Percentiles rank a stretch among this genome's conserved stretches.
Conservation (phyloP, 345 rosid species). For the Populus davidiana region DNA sequence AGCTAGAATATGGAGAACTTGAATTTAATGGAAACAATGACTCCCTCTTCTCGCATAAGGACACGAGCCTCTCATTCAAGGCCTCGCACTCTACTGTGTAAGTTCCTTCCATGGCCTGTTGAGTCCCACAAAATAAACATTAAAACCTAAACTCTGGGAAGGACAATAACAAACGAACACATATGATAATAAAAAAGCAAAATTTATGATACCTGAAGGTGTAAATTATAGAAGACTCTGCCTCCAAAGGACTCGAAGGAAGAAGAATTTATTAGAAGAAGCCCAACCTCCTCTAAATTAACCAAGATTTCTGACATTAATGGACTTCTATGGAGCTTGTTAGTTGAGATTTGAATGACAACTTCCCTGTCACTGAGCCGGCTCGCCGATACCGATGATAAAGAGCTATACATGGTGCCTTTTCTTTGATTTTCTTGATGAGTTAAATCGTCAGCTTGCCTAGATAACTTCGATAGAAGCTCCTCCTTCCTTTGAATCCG, state of each 20-base stretch:
- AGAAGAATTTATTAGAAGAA: conserved; percentile 44
- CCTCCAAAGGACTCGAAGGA: conserved; percentile 51
- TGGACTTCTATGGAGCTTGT: conserved; percentile 5
- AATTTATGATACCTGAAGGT: conserved; percentile 43
- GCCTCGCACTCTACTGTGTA: conserved; percentile 18
- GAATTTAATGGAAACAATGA: neutral
- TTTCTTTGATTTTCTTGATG: conserved; percentile 25
- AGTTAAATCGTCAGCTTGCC: conserved; percentile 8
- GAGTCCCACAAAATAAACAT: neutral
- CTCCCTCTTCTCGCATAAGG: conserved; percentile 28
- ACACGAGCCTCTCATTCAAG: conserved; percentile 34
- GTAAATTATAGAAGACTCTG: conserved; percentile 49
- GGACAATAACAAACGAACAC: neutral
- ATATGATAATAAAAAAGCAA: neutral
- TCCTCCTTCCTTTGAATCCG: conserved; percentile 42
- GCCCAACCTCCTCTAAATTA: conserved; percentile 42
- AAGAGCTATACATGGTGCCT: neutral
- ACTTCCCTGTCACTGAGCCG: conserved; percentile 48
- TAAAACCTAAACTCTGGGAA: neutral
- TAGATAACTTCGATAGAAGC: conserved; percentile 34
- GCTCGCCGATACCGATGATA: conserved; percentile 29
- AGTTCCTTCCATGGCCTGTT: conserved; percentile 18
- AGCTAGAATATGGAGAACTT: neutral
- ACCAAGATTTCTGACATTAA: conserved; percentile 42
- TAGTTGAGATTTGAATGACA: conserved; percentile 40